These are phyloP conservation scores for Pyrrhoderma noxium DNA, from an alignment of 1,284 basidiomycete genomes.

Conservation along the genomic window DNA sequence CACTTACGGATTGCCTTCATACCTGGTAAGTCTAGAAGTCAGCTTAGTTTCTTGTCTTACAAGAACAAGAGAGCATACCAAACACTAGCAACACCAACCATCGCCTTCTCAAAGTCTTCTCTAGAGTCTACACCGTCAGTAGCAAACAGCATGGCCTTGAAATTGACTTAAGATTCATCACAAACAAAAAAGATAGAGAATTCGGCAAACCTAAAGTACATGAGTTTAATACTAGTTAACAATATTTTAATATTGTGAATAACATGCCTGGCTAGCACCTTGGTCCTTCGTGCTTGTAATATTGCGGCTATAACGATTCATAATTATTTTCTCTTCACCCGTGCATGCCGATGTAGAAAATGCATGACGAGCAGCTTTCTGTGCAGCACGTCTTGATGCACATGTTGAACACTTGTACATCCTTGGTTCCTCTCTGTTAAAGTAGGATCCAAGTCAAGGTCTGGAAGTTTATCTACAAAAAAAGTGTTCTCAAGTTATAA, in stretches of 20 bases:
- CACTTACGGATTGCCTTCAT: constrained; percentile 82
- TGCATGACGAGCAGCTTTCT: constrained; percentile 2
- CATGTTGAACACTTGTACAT: constrained; percentile 11
- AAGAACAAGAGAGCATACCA: constrained; percentile 53
- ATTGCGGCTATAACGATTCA: constrained; percentile 80
- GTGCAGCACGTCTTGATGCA: constrained; percentile 2
- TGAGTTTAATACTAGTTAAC: too few relatives aligned
- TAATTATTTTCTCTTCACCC: constrained; percentile 40
- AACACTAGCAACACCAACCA: constrained; percentile 92
- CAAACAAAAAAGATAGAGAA: neutral
- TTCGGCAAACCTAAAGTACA: too few relatives aligned
- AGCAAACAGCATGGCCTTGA: constrained; percentile 91
- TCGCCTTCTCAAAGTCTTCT: constrained; percentile 84
- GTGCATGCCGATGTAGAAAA: constrained; percentile 8
- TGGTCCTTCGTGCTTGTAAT: constrained; percentile 89
- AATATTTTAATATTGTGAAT: too few relatives aligned
- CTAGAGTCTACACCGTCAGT: constrained; percentile 81
- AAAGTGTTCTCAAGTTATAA: too few relatives aligned
- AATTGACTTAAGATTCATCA: neutral
- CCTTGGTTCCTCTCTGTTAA: neutral
- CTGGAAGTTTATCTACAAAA: too few relatives aligned
- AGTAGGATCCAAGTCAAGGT: too few relatives aligned
- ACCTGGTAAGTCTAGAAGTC: constrained; percentile 41
- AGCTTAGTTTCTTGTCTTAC: constrained; percentile 3
- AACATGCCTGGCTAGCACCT: constrained; percentile 80